These are phyloP conservation scores for Ophioceras dolichostomum DNA, from an alignment of 2,329 filamentous ascomycete species.

Conservation along the genomic window DNA sequence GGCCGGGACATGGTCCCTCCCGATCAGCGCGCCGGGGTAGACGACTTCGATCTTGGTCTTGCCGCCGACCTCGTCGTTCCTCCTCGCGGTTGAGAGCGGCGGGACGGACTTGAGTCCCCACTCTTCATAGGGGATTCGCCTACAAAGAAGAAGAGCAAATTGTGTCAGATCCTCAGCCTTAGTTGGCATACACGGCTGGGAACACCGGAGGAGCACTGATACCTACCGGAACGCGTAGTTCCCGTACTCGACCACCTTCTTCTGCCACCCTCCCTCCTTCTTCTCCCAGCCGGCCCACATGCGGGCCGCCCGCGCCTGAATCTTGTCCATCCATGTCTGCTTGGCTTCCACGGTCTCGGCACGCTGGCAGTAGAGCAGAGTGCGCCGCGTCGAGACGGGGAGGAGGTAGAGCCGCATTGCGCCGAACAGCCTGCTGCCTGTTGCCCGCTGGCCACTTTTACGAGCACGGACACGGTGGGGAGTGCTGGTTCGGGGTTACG, in stretches of 20 bases:
- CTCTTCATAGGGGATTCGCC: conserved; percentile 89
- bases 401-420: conserved; percentile 86
- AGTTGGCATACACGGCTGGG: too few relatives aligned
- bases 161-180: too few relatives aligned
- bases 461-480: neutral
- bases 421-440: too few relatives aligned
- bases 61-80: conserved; percentile 43
- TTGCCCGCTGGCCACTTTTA: too few relatives aligned
- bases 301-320: conserved; percentile 57
- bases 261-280: conserved; percentile 77
- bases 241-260: conserved; percentile 71
- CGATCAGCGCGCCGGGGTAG: conserved; percentile 62
- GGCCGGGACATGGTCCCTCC: conserved; percentile 46
- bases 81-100: conserved; percentile 52
- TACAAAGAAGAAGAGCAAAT: too few relatives aligned
- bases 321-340: conserved; percentile 51
- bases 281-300: conserved; percentile 85
- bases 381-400: conserved; percentile 81
- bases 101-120: conserved; percentile 96
- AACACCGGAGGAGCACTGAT: too few relatives aligned
- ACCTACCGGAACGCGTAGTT: conserved; percentile 76
- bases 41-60: conserved; percentile 59
- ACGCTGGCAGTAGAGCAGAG: conserved; percentile 84
- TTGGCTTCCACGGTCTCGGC: conserved; percentile 40
- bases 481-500: neutral